Conservation (phyloP, 2,329 filamentous ascomycete species). For the Sarocladiaceae sp. region DNA sequence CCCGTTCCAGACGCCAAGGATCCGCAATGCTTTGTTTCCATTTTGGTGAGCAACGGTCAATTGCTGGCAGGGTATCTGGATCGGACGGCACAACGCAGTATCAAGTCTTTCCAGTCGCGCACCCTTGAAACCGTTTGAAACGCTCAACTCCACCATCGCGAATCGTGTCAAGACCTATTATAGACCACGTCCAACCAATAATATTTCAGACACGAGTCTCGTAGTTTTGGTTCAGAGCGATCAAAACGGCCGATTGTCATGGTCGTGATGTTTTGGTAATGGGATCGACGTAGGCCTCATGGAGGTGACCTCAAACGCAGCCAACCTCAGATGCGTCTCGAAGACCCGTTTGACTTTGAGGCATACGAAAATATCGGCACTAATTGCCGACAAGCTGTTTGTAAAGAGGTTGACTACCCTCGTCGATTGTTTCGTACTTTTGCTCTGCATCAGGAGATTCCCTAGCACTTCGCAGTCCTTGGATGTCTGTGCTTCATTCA, state of each 20-base stretch:
- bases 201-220: too few relatives aligned
- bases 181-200: too few relatives aligned
- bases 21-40: not conserved
- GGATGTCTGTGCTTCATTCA: too few relatives aligned
- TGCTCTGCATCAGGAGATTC: too few relatives aligned
- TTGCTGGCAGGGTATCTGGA: not conserved
- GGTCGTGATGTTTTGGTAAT: not conserved
- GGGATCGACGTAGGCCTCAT: not conserved
- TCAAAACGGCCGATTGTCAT: not conserved
- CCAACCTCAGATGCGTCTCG: not conserved
- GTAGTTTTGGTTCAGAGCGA: too few relatives aligned
- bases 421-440: too few relatives aligned
- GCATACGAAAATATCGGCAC: not conserved
- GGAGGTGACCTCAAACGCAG: not conserved
- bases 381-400: not conserved
- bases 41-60: too few relatives aligned
- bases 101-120: not conserved
- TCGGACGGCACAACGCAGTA: not conserved
- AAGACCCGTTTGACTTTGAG: not conserved
- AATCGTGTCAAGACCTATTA: too few relatives aligned
- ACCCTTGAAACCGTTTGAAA: conserved; percentile 1
- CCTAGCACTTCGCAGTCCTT: too few relatives aligned
- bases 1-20: not conserved
- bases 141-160: too few relatives aligned
- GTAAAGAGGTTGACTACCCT: too few relatives aligned